A percentile compares a stretch with the other conserved stretches of the same genome.
Evolutionary conservation across 1,284 basidiomycete species (phyloP).

Genomic region (Agaricales sp.): DNA sequence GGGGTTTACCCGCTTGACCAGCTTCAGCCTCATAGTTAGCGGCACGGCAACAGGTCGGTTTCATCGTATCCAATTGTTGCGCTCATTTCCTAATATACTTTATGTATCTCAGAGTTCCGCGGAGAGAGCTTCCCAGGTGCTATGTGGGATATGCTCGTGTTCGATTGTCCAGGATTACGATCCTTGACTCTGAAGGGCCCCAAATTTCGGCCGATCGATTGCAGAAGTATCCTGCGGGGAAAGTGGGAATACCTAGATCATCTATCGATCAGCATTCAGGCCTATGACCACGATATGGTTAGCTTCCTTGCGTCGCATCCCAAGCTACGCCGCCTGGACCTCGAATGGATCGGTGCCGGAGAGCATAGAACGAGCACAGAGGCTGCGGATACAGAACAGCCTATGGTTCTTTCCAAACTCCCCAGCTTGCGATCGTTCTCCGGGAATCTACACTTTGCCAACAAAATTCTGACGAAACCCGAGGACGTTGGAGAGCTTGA

Average conservation of each 20-base stretch:
- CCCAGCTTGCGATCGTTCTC: background rate
- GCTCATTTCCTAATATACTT: background rate
- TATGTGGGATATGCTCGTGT: background rate
- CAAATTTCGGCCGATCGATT: background rate
- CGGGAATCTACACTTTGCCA: background rate
- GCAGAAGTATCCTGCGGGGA: background rate
- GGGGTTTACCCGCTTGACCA: background rate
- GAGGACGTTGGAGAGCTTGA: background rate
- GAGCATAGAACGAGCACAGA: constrained; percentile 1
- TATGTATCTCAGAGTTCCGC: background rate
- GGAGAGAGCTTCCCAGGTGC: background rate
- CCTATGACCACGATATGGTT: background rate
- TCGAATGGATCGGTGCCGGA: background rate
- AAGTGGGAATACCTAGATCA: background rate
- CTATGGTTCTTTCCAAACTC: background rate
- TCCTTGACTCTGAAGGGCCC: background rate
- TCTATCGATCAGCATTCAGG: background rate
- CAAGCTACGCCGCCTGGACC: background rate
- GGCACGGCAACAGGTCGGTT: background rate
- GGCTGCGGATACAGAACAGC: background rate
- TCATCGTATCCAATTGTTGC: background rate
- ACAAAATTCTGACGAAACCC: background rate
- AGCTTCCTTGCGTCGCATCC: background rate
- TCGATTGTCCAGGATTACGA: background rate
- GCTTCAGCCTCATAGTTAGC: background rate